Conservation (phyloP, 495 filamentous ascomycete genomes). For the Annulohypoxylon maeteangense region DNA sequence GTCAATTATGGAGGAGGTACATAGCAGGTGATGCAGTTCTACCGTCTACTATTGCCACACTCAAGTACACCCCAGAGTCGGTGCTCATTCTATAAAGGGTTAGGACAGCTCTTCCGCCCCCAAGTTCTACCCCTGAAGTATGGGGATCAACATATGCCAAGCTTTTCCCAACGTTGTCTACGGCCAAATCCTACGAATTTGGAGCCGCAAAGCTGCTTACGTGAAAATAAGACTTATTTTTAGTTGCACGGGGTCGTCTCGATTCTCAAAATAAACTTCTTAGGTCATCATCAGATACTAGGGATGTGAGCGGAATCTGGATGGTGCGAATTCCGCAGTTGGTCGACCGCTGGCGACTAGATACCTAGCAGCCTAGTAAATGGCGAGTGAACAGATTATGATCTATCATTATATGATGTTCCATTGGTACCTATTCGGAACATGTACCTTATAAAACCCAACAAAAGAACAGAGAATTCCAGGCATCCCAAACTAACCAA, state of each 20-base stretch:
- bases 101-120: neutral
- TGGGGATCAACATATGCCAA: constrained; percentile 18
- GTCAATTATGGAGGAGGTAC: too few relatives aligned
- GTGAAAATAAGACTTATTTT: constrained; percentile 12
- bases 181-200: constrained; percentile 17
- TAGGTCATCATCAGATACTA: neutral
- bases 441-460: neutral
- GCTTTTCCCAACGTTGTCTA: constrained; percentile 6
- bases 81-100: neutral
- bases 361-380: too few relatives aligned
- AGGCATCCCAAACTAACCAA: neutral
- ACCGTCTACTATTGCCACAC: neutral
- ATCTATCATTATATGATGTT: neutral
- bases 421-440: neutral
- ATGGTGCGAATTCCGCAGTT: constrained; percentile 12
- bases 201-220: constrained; percentile 22
- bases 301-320: constrained; percentile 9
- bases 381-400: constrained; percentile 2
- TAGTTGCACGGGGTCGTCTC: neutral
- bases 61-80: neutral
- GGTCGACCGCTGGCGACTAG: neutral
- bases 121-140: constrained; percentile 5
- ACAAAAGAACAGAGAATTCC: constrained; percentile 1
- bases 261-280: constrained; percentile 26
- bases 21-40: neutral